Conservation (phyloP, 192 early-diverging fungal species). For the Umbelopsis isabellina region DNA sequence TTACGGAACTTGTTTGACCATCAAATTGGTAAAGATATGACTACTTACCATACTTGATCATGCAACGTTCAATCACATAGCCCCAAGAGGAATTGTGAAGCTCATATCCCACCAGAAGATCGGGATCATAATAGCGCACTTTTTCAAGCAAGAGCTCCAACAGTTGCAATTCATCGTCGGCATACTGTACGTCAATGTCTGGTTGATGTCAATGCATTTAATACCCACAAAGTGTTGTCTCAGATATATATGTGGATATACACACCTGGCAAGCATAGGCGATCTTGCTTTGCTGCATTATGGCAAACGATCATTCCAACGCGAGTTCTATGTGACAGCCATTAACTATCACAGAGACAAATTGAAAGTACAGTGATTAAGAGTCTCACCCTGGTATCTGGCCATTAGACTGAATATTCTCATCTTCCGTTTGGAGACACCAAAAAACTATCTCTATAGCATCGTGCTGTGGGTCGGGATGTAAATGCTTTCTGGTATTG, state of each 20-base stretch:
- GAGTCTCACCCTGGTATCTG: slow-evolving; percentile 45
- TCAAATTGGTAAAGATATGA: slow-evolving; percentile 49
- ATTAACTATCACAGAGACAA: neutral
- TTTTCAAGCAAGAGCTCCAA: slow-evolving; percentile 56
- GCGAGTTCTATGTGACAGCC: neutral
- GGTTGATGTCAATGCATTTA: neutral
- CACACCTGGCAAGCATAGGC: slow-evolving; percentile 6
- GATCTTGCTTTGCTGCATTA: neutral
- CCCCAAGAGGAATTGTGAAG: slow-evolving; percentile 89
- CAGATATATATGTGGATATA: neutral
- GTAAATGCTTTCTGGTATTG: slow-evolving; percentile 46
- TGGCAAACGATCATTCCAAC: slow-evolving; percentile 15
- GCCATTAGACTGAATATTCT: slow-evolving; percentile 47
- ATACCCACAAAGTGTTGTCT: neutral
- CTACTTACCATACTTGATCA: slow-evolving; percentile 40
- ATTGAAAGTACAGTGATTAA: neutral
- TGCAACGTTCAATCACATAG: slow-evolving; percentile 69
- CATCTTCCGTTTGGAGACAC: slow-evolving; percentile 62
- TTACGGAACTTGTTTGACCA: slow-evolving; percentile 44
- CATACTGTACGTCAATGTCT: slow-evolving; percentile 44
- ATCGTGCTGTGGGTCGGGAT: slow-evolving; percentile 75
- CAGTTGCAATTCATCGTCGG: slow-evolving; percentile 61
- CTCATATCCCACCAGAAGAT: slow-evolving; percentile 89
- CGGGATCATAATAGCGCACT: slow-evolving; percentile 74
- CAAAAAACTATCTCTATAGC: slow-evolving; percentile 66